Evolutionary conservation across 768 basidiomycete species (phyloP).

Genomic region (Tremella fuciformis): DNA sequence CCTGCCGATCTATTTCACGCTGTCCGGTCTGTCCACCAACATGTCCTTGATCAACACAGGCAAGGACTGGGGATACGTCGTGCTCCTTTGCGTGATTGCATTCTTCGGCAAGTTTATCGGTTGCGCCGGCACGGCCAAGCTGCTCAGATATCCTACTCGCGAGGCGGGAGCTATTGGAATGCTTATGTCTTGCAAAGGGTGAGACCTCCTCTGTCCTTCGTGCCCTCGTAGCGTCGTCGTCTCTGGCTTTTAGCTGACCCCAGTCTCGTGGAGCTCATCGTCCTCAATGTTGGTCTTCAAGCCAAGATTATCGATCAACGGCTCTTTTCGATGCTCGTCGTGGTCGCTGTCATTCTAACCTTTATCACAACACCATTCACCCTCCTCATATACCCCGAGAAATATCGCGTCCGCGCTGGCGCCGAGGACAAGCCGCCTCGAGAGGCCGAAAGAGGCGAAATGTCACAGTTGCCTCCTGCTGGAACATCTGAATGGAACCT

Average conservation of each 20-base stretch:
- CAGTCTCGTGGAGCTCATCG: conserved; percentile 79
- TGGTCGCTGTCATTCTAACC: conserved; percentile 68
- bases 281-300: conserved; percentile 78
- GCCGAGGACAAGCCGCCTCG: conserved; percentile 5
- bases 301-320: conserved; percentile 64
- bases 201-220: too few relatives aligned
- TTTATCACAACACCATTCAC: conserved; percentile 83
- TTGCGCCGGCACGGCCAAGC: conserved; percentile 62
- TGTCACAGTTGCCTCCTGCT: conserved; percentile 1
- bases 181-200: conserved; percentile 90
- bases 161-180: conserved; percentile 79
- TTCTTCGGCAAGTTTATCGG: conserved; percentile 77
- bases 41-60: conserved; percentile 72
- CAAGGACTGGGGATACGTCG: conserved; percentile 73
- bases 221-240: conserved; percentile 1
- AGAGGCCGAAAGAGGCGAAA: conserved; percentile 17
- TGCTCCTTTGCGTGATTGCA: conserved; percentile 70
- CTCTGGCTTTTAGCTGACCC: background rate
- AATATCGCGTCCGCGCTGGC: conserved; percentile 54
- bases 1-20: conserved; percentile 83
- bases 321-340: conserved; percentile 85
- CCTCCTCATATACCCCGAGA: conserved; percentile 69
- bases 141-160: conserved; percentile 66
- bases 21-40: conserved; percentile 80
- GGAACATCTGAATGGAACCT: conserved; percentile 1